Conservation (phyloP, 2,329 filamentous ascomycete genomes). For the Nannizzia gypsea region DNA sequence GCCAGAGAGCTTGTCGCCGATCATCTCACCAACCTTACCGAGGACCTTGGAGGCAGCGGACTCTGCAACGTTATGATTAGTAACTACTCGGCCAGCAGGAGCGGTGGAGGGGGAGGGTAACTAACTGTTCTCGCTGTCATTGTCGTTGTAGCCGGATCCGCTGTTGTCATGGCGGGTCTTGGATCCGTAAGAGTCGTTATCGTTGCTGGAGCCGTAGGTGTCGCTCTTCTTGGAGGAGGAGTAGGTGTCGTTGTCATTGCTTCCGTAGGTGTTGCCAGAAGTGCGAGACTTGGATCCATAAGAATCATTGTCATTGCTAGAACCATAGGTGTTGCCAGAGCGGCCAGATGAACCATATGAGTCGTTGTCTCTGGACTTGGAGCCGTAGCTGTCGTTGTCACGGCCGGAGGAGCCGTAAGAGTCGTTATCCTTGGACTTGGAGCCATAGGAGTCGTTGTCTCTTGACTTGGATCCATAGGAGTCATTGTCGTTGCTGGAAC, state of each 20-base stretch:
- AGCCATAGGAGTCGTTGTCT: constrained; percentile 2
- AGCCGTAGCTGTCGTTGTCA: background rate
- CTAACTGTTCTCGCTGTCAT: constrained; percentile 9
- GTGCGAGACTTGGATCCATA: background rate
- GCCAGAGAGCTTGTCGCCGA: constrained; percentile 8
- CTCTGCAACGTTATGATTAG: background rate
- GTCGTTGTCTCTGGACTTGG: background rate
- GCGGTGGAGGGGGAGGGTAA: background rate
- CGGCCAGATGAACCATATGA: background rate
- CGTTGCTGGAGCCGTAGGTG: background rate
- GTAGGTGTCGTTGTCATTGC: constrained; percentile 1
- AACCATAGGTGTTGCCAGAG: constrained; percentile 4
- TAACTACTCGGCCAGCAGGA: background rate
- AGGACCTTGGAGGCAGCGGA: constrained; percentile 8
- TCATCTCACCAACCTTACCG: constrained; percentile 8
- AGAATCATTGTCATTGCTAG: background rate
- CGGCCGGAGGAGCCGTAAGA: constrained; percentile 5
- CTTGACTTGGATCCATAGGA: constrained; percentile 8
- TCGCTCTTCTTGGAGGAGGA: background rate
- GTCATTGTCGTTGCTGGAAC: background rate
- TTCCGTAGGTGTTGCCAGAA: constrained; percentile 3
- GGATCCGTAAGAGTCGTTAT: constrained; percentile 6
- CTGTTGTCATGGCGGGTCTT: constrained; percentile 2
- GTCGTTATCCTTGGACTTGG: background rate
- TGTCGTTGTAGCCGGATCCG: constrained; percentile 3